Conservation (phyloP, 2,329 filamentous ascomycete genomes). For the Fusarium sp. region DNA sequence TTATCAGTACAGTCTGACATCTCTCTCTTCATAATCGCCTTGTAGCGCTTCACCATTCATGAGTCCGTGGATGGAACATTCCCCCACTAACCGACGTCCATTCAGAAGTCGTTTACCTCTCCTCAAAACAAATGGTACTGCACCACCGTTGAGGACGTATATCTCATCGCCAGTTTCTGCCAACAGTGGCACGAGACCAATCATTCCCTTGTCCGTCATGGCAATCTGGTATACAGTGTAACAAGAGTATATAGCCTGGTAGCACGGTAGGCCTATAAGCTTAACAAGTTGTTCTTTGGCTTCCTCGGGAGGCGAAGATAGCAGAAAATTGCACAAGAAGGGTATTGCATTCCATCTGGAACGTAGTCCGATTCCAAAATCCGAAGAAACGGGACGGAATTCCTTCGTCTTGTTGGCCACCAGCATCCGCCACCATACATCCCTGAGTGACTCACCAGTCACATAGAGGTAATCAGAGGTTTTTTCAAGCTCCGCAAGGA, state of each 20-base stretch:
- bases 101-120: neutral
- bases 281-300: neutral
- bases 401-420: neutral
- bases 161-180: neutral
- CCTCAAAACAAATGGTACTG: neutral
- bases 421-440: neutral
- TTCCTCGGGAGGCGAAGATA: neutral
- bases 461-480: neutral
- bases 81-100: neutral
- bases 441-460: neutral
- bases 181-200: neutral
- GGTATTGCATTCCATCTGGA: neutral
- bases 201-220: neutral
- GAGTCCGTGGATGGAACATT: neutral
- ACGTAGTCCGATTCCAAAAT: neutral
- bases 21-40: neutral
- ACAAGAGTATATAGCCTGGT: neutral
- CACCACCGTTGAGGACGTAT: neutral
- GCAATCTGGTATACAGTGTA: neutral
- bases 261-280: neutral
- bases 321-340: accelerated
- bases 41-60: neutral
- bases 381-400: accelerated
- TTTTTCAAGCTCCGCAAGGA: accelerated
- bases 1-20: neutral